Evolutionary conservation across 169 alveolate species (phyloP).

Genomic region (Neospora caninum): DNA sequence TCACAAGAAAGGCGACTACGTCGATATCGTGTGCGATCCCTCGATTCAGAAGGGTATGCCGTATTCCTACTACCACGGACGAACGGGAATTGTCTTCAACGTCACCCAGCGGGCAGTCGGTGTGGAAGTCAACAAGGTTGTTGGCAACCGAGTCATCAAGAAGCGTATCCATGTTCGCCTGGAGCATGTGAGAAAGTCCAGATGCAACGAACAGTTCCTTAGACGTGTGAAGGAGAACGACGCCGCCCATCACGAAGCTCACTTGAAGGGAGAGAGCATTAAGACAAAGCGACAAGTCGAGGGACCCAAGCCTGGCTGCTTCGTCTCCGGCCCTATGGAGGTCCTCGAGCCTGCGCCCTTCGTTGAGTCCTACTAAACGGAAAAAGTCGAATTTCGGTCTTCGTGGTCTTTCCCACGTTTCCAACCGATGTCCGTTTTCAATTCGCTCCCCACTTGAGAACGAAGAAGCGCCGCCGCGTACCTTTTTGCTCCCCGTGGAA

Average conservation of each 20-base stretch:
- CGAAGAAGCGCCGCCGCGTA: background rate
- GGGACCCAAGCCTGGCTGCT: slow-evolving; percentile 80
- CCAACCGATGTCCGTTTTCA: background rate
- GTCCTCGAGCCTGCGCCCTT: slow-evolving; percentile 65
- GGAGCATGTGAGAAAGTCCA: slow-evolving; percentile 96
- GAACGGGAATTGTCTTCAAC: slow-evolving; percentile 98
- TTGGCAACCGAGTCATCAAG: slow-evolving; percentile 94
- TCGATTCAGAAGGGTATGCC: slow-evolving; percentile 99
- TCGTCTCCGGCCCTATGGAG: slow-evolving; percentile 57
- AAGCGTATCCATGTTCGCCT: slow-evolving; percentile 97
- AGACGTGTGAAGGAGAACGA: slow-evolving; percentile 94
- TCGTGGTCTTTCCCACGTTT: background rate
- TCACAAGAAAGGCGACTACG: slow-evolving; percentile 95
- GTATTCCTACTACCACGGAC: slow-evolving; percentile 97
- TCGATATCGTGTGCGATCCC: slow-evolving; percentile 97
- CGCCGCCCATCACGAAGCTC: slow-evolving; percentile 91
- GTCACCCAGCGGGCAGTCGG: slow-evolving; percentile 97
- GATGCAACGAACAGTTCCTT: slow-evolving; percentile 96
- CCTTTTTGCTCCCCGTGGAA: background rate
- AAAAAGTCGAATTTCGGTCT: background rate
- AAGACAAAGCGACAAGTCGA: slow-evolving; percentile 72
- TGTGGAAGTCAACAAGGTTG: slow-evolving; percentile 96
- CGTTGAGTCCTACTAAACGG: slow-evolving; percentile 47
- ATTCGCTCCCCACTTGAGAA: background rate
- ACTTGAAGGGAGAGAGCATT: slow-evolving; percentile 82